Evolutionary conservation across 176 grass and related monocot species (phyloP).

Genomic region (Bothriochloa decipiens): DNA sequence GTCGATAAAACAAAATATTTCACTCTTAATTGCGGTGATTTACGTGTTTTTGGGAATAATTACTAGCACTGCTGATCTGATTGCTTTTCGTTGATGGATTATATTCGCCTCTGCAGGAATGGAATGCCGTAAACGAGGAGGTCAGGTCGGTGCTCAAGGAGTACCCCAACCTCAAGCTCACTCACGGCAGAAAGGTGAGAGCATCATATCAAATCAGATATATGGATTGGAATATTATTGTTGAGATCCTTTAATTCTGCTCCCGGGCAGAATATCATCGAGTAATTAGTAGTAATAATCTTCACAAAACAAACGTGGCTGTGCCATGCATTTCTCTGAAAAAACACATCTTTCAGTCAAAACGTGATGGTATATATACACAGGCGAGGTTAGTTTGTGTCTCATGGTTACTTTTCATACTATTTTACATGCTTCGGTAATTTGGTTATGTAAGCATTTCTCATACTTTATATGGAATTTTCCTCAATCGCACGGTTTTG

Average conservation of each 20-base stretch:
- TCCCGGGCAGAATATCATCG: not conserved
- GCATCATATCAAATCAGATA: not conserved
- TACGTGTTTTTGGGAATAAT: not conserved
- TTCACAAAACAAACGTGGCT: too few relatives aligned
- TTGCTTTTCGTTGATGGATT: too few relatives aligned
- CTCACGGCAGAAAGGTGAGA: constrained; percentile 75
- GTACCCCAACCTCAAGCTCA: constrained; percentile 64
- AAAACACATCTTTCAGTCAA: too few relatives aligned
- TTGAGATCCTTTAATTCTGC: not conserved
- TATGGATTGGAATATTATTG: not conserved
- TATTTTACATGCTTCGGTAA: too few relatives aligned
- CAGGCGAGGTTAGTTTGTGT: too few relatives aligned
- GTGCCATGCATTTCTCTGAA: too few relatives aligned
- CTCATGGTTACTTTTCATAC: too few relatives aligned
- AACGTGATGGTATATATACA: too few relatives aligned
- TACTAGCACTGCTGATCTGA: not conserved
- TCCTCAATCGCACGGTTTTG: too few relatives aligned
- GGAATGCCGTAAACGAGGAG: constrained; percentile 50
- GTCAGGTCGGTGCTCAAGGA: constrained; percentile 72
- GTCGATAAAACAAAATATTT: not conserved
- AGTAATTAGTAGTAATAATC: not conserved
- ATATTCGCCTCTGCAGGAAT: constrained; percentile 38
- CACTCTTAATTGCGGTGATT: not conserved
- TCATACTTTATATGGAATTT: too few relatives aligned
- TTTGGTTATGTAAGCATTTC: too few relatives aligned